Evolutionary conservation across 1,284 basidiomycete species (phyloP), one percentile per base, ranked within the genome.

Genomic region (Puccinia novopanici): DNA sequence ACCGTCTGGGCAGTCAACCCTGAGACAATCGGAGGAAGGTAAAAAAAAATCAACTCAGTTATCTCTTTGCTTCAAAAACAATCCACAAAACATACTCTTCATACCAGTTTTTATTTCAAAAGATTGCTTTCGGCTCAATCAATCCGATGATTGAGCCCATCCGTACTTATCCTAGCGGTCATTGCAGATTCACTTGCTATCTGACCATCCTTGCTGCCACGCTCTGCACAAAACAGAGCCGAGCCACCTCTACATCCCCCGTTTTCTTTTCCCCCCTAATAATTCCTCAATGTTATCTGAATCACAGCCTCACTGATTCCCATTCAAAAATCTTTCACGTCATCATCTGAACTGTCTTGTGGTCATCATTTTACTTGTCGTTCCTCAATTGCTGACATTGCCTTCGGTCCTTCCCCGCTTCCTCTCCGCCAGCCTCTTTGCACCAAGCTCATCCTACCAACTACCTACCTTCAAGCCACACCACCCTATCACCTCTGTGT

Each of bases 1-100:
- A 57, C 54, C 75, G 63, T 76, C 52, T 76, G 61, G 61, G 42
- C 61, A 67, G 61, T 67, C 37, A 68, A 76, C 75, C 75, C 75
- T 65, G 75, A 76, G 37, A 76, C 75, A 1, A 67, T 76, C 63
- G 75, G 75, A 76, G 75, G 75, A 37, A 67, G 75, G 61, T 76
- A 76, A 76, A 52, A 8, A 48, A 19, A 5, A 8, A 13, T 5
- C n/a, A 17, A 72, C n/a, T 27, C 19, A n/a, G n/a, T 48, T 54
- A 17, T 37, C 45, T 72, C 48, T 55, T n/a, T n/a, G n/a, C n/a
- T n/a, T n/a, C n/a, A n/a, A n/a, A n/a, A n/a, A n/a, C n/a, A n/a
- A n/a, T n/a, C n/a, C n/a, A n/a, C n/a, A n/a, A n/a, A n/a, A n/a
- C n/a, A n/a, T n/a, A n/a, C n/a, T n/a, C n/a, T n/a, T n/a, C n/a